Conservation (phyloP, 345 rosid genomes). For the Bruguiera sexangula region DNA sequence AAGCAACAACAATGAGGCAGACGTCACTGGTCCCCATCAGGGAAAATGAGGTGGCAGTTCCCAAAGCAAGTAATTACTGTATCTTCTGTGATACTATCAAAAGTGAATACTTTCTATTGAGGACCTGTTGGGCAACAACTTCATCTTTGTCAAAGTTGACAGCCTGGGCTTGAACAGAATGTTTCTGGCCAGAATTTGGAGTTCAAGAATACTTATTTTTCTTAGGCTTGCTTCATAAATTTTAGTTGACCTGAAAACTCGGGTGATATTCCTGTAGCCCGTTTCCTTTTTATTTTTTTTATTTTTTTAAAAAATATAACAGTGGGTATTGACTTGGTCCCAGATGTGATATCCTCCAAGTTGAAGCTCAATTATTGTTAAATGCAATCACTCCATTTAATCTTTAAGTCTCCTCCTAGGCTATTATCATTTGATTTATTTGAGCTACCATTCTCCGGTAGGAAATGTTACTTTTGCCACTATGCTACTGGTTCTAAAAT, state of each 20-base stretch:
- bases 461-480: too few species aligned
- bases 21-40: conserved; percentile 19
- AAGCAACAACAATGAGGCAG: conserved; percentile 25
- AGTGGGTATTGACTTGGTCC: not conserved
- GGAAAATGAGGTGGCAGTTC: conserved; percentile 6
- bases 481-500: too few species aligned
- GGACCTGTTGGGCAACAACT: not conserved
- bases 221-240: not conserved
- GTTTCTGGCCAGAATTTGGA: not conserved
- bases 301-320: too few species aligned
- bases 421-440: too few species aligned
- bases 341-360: not conserved
- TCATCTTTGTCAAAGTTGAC: not conserved
- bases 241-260: not conserved
- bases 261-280: not conserved
- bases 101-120: not conserved
- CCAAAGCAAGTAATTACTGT: not conserved
- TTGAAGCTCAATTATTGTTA: not conserved
- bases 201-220: not conserved
- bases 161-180: not conserved
- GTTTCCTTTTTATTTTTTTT: too few species aligned
- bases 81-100: not conserved
- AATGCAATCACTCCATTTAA: too few species aligned
- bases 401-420: too few species aligned
- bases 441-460: too few species aligned